Evolutionary conservation across 2,329 filamentous ascomycete species (phyloP).

Genomic region (Simplicillium aogashimaense): DNA sequence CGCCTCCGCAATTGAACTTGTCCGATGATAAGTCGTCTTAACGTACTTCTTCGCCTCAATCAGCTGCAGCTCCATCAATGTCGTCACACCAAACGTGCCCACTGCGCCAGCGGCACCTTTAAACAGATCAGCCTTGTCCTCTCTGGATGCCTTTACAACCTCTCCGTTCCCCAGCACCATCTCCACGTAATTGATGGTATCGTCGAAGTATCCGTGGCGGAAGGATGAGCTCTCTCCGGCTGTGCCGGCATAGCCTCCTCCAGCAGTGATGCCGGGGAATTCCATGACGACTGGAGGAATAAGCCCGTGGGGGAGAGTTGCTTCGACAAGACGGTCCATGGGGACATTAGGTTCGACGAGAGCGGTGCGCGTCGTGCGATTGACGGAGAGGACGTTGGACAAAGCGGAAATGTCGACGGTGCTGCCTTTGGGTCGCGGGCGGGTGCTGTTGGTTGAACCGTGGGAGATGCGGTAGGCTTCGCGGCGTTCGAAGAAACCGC

Average conservation of each 20-base stretch:
- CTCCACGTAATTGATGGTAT: constrained; percentile 51
- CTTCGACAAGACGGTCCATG: constrained; percentile 54
- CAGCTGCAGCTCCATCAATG: constrained; percentile 47
- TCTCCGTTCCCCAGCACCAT: constrained; percentile 52
- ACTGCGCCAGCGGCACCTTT: constrained; percentile 47
- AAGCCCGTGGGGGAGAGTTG: constrained; percentile 42
- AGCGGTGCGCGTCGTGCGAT: not conserved
- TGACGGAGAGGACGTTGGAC: constrained; percentile 8
- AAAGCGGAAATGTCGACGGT: constrained; percentile 15
- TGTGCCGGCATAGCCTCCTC: constrained; percentile 57
- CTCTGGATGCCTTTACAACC: constrained; percentile 33
- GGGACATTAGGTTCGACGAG: constrained; percentile 60
- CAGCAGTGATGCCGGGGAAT: constrained; percentile 59
- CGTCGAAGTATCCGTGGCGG: constrained; percentile 55
- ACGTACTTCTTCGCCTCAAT: constrained; percentile 43
- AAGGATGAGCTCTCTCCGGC: constrained; percentile 60
- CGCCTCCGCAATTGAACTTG: constrained; percentile 29
- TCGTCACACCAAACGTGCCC: constrained; percentile 52
- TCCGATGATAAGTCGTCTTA: constrained; percentile 41
- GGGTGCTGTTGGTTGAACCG: constrained; percentile 69
- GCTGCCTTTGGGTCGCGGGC: constrained; percentile 27
- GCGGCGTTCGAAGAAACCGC: constrained; percentile 34
- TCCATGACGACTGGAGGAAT: constrained; percentile 61
- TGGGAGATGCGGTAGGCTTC: constrained; percentile 66
- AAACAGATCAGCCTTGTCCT: constrained; percentile 44